These are phyloP conservation scores for Mimosa bimucronata DNA, from an alignment of 306 rosid species.

Conservation along the genomic window DNA sequence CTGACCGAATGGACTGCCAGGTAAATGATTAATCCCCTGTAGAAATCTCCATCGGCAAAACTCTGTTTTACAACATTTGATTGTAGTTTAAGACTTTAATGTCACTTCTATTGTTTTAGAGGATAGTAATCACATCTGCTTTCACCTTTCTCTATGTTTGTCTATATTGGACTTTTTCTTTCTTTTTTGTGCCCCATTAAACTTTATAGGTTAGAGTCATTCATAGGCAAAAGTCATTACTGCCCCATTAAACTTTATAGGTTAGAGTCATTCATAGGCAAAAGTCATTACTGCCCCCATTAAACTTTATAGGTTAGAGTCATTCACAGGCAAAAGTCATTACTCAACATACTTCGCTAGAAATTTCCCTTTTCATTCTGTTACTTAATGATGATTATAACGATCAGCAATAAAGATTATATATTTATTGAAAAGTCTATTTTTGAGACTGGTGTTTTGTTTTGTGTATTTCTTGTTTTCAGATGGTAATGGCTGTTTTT, in stretches of 20 bases:
- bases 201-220: background rate
- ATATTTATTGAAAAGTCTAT: slow-evolving; percentile 8
- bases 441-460: background rate
- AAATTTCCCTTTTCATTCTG: background rate
- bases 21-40: slow-evolving; percentile 31
- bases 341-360: background rate
- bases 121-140: background rate
- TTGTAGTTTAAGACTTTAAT: background rate
- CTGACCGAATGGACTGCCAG: slow-evolving; percentile 99
- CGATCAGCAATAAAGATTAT: background rate
- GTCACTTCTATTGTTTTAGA: background rate
- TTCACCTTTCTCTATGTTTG: too few relatives aligned
- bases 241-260: background rate
- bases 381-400: background rate
- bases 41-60: background rate
- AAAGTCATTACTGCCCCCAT: too few relatives aligned
- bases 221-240: background rate
- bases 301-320: too few relatives aligned
- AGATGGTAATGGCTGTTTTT: slow-evolving; percentile 99
- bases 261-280: background rate
- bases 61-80: background rate
- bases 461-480: slow-evolving; percentile 37
- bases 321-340: background rate
- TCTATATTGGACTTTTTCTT: background rate
- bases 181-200: background rate